Evolutionary conservation across 2,329 filamentous ascomycete species (phyloP).

Genomic region (Neopestalotiopsis clavispora): DNA sequence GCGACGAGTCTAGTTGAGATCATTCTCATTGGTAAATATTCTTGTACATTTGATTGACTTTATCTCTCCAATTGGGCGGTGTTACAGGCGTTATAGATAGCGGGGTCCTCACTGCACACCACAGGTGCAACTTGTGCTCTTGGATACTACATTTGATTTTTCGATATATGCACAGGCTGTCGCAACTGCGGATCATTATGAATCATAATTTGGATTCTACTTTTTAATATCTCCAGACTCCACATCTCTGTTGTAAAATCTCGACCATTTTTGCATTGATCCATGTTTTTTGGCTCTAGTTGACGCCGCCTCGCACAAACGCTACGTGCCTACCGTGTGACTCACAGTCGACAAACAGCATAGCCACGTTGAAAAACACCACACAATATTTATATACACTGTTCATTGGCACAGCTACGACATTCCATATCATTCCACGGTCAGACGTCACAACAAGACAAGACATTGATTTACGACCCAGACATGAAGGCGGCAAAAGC

Average conservation of each 20-base stretch:
- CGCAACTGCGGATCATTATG: not conserved
- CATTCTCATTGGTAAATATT: not conserved
- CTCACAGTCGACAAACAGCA: not conserved
- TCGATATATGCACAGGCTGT: not conserved
- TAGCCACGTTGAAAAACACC: not conserved
- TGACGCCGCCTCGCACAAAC: not conserved
- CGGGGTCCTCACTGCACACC: not conserved
- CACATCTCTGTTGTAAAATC: not conserved
- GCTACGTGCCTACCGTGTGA: not conserved
- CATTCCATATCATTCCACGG: not conserved
- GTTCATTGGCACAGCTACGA: not conserved
- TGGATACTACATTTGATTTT: not conserved
- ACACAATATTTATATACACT: not conserved
- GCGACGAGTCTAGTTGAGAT: not conserved
- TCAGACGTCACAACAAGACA: not conserved
- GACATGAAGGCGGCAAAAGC: slow-evolving; percentile 24
- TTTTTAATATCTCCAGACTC: not conserved
- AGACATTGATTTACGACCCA: not conserved
- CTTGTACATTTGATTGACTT: not conserved
- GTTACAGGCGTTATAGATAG: not conserved
- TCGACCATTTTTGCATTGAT: not conserved
- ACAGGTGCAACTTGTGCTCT: not conserved
- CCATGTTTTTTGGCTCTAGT: not conserved
- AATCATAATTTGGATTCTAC: not conserved
- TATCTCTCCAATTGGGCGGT: not conserved